phyloP scores from a whole-genome alignment of 805 yeast species.

The Wickerhamiella alocasiicola region DNA sequence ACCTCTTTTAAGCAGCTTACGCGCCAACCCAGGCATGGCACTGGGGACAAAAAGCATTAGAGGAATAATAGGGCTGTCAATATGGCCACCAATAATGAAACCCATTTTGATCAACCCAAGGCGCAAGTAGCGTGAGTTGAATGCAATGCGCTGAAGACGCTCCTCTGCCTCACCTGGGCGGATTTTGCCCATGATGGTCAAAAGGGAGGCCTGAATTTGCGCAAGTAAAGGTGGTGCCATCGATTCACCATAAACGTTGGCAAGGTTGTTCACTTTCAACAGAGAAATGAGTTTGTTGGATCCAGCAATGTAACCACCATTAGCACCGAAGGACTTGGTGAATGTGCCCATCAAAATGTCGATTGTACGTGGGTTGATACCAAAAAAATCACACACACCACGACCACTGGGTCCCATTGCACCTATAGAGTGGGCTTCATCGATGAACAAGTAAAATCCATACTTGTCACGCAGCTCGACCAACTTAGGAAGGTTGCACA shows the following conservation, averaged over 20 bases:
- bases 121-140: constrained; percentile 87
- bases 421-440: constrained; percentile 97
- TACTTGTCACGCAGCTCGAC: constrained; percentile 68
- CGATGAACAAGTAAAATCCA: constrained; percentile 81
- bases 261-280: constrained; percentile 58
- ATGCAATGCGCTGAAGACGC: constrained; percentile 84
- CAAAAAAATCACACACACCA: constrained; percentile 91
- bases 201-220: constrained; percentile 72
- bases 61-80: constrained; percentile 95
- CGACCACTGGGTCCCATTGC: constrained; percentile 93
- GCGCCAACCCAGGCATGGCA: constrained; percentile 85
- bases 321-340: constrained; percentile 96
- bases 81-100: constrained; percentile 86
- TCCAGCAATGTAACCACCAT: constrained; percentile 95
- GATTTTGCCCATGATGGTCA: constrained; percentile 65
- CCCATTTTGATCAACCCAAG: constrained; percentile 86
- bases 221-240: constrained; percentile 84
- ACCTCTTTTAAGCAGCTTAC: constrained; percentile 63
- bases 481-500: constrained; percentile 66
- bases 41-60: constrained; percentile 77
- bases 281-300: constrained; percentile 55
- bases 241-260: constrained; percentile 69
- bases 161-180: constrained; percentile 90
- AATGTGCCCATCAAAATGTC: constrained; percentile 96
- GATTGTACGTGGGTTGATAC: constrained; percentile 57